Evolutionary conservation across 805 yeast genomes (phyloP), one percentile per base, ranked within the genome.

Genomic region (Metschnikowia drakensbergensis): DNA sequence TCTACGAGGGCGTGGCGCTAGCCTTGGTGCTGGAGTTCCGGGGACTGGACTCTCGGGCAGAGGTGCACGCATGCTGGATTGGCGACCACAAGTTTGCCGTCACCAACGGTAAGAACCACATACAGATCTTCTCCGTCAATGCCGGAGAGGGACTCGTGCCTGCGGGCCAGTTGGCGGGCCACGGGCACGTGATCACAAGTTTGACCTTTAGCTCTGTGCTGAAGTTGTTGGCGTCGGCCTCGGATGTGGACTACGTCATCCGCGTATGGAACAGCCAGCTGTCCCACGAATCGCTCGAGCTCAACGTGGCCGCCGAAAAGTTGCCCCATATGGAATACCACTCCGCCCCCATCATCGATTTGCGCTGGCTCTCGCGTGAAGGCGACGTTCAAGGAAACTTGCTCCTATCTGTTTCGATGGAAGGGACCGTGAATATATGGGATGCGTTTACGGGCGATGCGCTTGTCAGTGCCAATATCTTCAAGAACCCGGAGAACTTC

Each of bases 181-280:
- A 89, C 62, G 69, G 76, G 7, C 78, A 79, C 40, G 71, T 81
- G 1, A 76, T 87, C 6, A 74, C 86, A 11, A 66, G 67, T 4
- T 68, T 90, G 3, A 62, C 69, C 29, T 88, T 84, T 61, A 82
- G 84, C 57, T 51, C 60, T 4, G 62, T 64, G 2, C 69, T 75
- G 11, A 80, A 80, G 54, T 63, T 84, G 29, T 68, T 91, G 36
- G 82, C 89, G 3, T 81, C 91, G 2, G 83, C 88, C 6, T 82
- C 95, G 1, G 96, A 88, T 60, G 57, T 45, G 25, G 97, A 91
- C 62, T 76, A 79, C 48, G 71, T 78, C 0, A 74, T 90, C 6
- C 78, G 88, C 55, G 71, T 89, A 22, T 91, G 96, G 96, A 79
- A 76, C 58, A 85, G 89, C 33, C 76, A 76, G 27, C 77, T 82